Evolutionary conservation across 2,329 filamentous ascomycete species (phyloP), one percentile per base, ranked within the genome.

Genomic region (Geosmithia morbida): DNA sequence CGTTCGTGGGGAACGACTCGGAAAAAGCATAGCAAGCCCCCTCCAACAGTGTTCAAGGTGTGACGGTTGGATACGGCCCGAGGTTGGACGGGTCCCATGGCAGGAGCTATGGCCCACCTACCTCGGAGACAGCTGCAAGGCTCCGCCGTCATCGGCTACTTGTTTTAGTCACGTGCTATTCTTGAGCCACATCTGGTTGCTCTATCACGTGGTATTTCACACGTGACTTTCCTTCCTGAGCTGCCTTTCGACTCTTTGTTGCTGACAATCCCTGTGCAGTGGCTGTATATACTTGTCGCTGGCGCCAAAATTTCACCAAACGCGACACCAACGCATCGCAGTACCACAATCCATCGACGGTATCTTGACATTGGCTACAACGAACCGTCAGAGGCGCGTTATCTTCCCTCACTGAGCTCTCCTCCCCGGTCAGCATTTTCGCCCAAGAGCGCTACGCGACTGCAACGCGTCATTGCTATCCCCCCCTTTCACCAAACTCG

Each of bases 261-360:
- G 19, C 40, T 42, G n/a, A 42, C 40, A 42, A 18, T 40, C 17
- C 39, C 39, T 40, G 40, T 42, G 40, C n/a, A 42, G n/a, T 18
- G 41, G 14, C 41, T 19, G 19, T 16, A 20, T 20, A n/a, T 17
- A 18, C 44, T 17, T 16, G n/a, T 39, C 51, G 47, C 50, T 44
- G 55, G 59, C 62, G 59, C 63, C 61, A 62, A 64, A 63, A 62
- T 62, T 64, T 62, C 60, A 59, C 58, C 56, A 59, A 57, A 62
- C 60, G 59, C 58, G 55, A 55, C 54, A 17, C 22, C 14, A 33
- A 22, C 44, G 18, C 40, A 49, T 51, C 49, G 47, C 47, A 54
- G 52, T 51, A 51, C 46, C 50, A 55, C 49, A 37, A 46, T 48
- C 49, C 47, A 54, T 48, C 46, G 50, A 52, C 46, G 50, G 52